Evolutionary conservation across 2,329 filamentous ascomycete genomes (phyloP), one percentile per base, ranked within the genome.

Genomic region (Trichoderma atrobrunneum): DNA sequence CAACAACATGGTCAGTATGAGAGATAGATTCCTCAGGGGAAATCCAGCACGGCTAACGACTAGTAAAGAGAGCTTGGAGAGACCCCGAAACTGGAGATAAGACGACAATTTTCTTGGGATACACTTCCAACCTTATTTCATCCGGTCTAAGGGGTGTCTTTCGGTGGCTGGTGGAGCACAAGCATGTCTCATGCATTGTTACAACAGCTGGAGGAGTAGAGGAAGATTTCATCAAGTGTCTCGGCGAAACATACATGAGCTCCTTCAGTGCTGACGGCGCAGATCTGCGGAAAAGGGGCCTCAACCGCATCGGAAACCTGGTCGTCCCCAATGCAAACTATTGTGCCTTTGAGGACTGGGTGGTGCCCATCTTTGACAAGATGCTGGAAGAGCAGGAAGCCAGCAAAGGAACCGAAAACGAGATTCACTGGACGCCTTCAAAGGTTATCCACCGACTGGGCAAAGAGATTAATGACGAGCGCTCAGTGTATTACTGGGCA

Each of bases 151-250:
- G 96, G 69, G 95, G 97, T 76, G 95, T 95, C 43, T 86, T 99
- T 75, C 93, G 96, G 71, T 99, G 94, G 84, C 89, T 99, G 1
- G 95, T 97, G 59, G 89, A 98, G 84, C 94, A 99, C 84, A 91
- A 91, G 74, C 95, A 98, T 80, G 91, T 99, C 74, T 96, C 94
- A 1, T 93, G 92, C 76, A 93, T 99, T 78, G 96, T 99, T 73
- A 97, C 96, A 28, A 97, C 96, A 0, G 96, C 96, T 0, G 96
- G 96, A 59, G 96, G 96, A 64, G 89, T 99, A 67, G 96, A 99
- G 82, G 96, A 99, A 81, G 96, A 99, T 82, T 91, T 99, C 72
- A 99, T 99, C 87, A 99, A 99, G 85, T 99, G 96, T 78, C 90
- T 99, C 3, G 96, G 92, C 12, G 91, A 94, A 67, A 99, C 96